Percentiles rank a stretch among this genome's conserved stretches.
These are phyloP conservation scores for Leucogyrophana mollusca DNA, from an alignment of 768 basidiomycete species.

Conservation along the genomic window DNA sequence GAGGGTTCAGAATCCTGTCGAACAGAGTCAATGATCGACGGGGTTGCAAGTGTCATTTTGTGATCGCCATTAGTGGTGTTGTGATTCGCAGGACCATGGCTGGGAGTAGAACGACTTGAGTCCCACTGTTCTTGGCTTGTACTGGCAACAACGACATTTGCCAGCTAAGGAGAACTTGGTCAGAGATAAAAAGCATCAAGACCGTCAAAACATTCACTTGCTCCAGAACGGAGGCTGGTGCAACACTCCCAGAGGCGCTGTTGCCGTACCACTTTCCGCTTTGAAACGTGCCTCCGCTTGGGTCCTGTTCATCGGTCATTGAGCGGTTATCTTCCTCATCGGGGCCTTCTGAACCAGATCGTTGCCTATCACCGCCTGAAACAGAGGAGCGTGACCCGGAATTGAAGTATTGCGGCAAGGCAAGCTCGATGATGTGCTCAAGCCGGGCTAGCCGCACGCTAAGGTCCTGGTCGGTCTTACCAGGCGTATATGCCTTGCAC, in stretches of 20 bases:
- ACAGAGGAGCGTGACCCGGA: conserved; percentile 36
- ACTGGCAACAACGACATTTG: conserved; percentile 49
- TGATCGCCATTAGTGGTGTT: conserved; percentile 26
- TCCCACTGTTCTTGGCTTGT: conserved; percentile 31
- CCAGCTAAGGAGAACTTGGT: conserved; percentile 39
- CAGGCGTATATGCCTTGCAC: conserved; percentile 86
- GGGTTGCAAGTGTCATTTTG: conserved; percentile 24
- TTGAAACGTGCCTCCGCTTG: conserved; percentile 73
- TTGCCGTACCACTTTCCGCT: conserved; percentile 86
- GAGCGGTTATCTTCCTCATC: conserved; percentile 67
- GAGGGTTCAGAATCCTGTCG: conserved; percentile 41
- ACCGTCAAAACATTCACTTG: conserved; percentile 50
- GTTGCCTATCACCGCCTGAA: conserved; percentile 32
- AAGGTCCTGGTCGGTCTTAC: conserved; percentile 82
- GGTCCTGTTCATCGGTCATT: conserved; percentile 76
- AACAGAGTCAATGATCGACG: conserved; percentile 40
- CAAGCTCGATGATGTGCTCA: conserved; percentile 79
- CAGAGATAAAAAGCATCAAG: conserved; percentile 16
- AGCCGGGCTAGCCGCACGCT: conserved; percentile 70
- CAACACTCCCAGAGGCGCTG: conserved; percentile 81
- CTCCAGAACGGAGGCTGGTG: conserved; percentile 75
- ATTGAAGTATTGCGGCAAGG: conserved; percentile 71
- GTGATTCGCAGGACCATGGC: conserved; percentile 12
- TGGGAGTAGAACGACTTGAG: conserved; percentile 11
- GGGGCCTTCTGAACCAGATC: conserved; percentile 46